Conservation (phyloP, 148 eudicot genomes). For the Rhododendron griersonianum region DNA sequence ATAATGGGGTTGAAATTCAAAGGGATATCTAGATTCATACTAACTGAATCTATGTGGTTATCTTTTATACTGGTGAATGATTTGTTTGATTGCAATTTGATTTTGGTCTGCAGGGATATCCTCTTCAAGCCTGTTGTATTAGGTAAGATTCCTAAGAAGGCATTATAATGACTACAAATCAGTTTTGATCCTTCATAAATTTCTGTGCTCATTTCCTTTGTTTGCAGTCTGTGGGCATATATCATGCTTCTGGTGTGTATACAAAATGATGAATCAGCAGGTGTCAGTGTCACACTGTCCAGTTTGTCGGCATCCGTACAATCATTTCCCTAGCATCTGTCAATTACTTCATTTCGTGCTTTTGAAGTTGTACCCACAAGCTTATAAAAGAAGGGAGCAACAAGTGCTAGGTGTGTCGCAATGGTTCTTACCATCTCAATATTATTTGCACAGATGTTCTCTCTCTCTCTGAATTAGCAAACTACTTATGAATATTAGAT, state of each 20-base stretch:
- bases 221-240: constrained; percentile 78
- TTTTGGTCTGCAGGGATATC: neutral
- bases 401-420: constrained; percentile 43
- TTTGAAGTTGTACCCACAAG: constrained; percentile 55
- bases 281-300: constrained; percentile 62
- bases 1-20: neutral
- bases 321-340: constrained; percentile 63
- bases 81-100: neutral
- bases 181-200: neutral
- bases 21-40: neutral
- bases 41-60: neutral
- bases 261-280: constrained; percentile 38
- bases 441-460: neutral
- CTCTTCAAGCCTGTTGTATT: constrained; percentile 58
- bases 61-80: neutral
- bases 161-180: neutral
- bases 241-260: constrained; percentile 73
- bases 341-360: constrained; percentile 51
- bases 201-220: neutral
- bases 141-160: constrained; percentile 25
- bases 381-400: constrained; percentile 45
- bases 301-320: constrained; percentile 55
- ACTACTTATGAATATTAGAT: neutral
- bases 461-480: neutral
- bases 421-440: neutral